Base-by-base conservation (phyloP, 192 early-diverging fungal species). In the Pecoramyces ruminantium region DNA sequence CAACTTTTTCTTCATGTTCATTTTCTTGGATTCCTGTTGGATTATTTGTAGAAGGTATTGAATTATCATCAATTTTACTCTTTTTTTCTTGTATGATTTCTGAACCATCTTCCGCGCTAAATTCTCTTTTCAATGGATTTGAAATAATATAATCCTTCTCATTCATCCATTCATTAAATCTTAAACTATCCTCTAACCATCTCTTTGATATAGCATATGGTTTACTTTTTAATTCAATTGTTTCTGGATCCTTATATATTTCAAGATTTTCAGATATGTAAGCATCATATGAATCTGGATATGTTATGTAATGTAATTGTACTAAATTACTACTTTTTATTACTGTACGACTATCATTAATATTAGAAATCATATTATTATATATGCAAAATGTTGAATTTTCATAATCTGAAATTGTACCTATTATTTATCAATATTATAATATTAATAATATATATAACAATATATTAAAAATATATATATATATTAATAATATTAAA, bases 141-240 rank as follows among this genome's bases (percentile, higher is more conserved):
- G 4, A 9, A 51, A 51, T 51, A 0, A 67, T 67, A 81, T 95
- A 96, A 81, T 96, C 95, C 83, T 95, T 93, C 82, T 94, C 94
- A 80, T 93, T 94, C 88, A 93, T 92, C 92, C 93, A 92, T 83
- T 96, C 94, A 85, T 92, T 92, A 80, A 90, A 93, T 28, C 85
- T 84, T 29, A 84, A 81, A 84, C 92, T 95, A 81, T 95, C 95
- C 25, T 88, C 86, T 39, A 96, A 79, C 94, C 94, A 96, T 30
- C 92, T 89, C 21, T 81, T 83, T 28, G 88, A 89, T 16, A 96
- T 88, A 42, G 86, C 86, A 93, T 93, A 95, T 0, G 92, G 86
- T 0, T 94, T 93, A 14, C 78, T 83, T 80, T 92, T 93, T 30
- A 89, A 86, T 3, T 90, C 92, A 0, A 88, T 88, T 25, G 86